Evolutionary conservation across 495 filamentous ascomycete genomes (phyloP).

Genomic region (Astrocystis sublimbata): DNA sequence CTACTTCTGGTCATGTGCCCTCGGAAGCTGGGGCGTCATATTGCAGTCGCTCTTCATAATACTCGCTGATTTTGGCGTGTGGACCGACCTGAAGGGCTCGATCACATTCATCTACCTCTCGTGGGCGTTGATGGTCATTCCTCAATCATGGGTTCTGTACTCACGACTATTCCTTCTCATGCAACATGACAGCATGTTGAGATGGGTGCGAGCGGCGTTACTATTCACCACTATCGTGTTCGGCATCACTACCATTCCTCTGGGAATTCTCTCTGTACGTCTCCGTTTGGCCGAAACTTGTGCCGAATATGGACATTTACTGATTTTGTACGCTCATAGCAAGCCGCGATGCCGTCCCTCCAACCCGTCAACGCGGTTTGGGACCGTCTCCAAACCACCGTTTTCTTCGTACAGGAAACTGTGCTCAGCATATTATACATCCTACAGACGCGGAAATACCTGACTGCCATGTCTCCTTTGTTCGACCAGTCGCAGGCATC

Average conservation of each 20-base stretch:
- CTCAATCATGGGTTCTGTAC: conserved; percentile 39
- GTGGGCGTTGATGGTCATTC: conserved; percentile 37
- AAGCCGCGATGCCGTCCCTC: conserved; percentile 13
- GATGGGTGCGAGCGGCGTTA: conserved; percentile 25
- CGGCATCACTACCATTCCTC: conserved; percentile 30
- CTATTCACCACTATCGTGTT: conserved; percentile 32
- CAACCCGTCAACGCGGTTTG: conserved; percentile 26
- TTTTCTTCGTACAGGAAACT: conserved; percentile 45
- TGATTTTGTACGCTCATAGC: conserved; percentile 12
- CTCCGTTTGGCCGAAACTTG: conserved; percentile 26
- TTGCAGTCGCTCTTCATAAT: conserved; percentile 42
- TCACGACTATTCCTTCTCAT: conserved; percentile 44
- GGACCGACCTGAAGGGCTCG: conserved; percentile 25
- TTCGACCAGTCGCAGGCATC: conserved; percentile 37
- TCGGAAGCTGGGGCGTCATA: conserved; percentile 49
- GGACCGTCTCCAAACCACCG: conserved; percentile 38
- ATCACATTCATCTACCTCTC: conserved; percentile 38
- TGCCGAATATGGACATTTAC: conserved; percentile 1
- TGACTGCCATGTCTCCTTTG: conserved; percentile 29
- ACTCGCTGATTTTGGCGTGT: conserved; percentile 34
- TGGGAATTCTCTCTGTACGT: conserved; percentile 39
- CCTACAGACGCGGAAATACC: conserved; percentile 35
- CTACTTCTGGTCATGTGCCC: conserved; percentile 60
- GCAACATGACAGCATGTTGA: conserved; percentile 24
- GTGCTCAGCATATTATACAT: conserved; percentile 41